Base-by-base conservation (phyloP, 495 filamentous ascomycete genomes). In the Xylaria longipes region DNA sequence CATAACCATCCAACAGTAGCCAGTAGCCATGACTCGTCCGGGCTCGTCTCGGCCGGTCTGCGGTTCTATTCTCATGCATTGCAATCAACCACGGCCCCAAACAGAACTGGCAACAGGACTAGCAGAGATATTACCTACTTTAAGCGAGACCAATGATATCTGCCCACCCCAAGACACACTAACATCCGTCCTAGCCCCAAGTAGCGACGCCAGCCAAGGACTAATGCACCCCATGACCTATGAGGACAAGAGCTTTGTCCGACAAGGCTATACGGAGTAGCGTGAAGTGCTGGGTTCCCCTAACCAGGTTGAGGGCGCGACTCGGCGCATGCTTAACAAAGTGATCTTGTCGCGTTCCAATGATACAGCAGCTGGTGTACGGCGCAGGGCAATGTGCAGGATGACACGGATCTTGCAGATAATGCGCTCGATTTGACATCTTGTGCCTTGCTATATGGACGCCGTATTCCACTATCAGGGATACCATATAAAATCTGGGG, bases 131-230 rank as follows among this genome's bases (percentile, higher is more conserved):
- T 65, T 65, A 52, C 63, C 25, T 31, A 6, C 7, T 22, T 65
- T 65, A 50, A 52, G 63, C 63, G 43, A 65, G 29, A 35, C 63
- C 43, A 65, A 65, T 66, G 45, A 66, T n/a, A 25, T 41, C 46
- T 37, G 6, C 14, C 46, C 17, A 20, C 48, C 46, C 65, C 33
- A 65, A 15, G 22, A 33, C 41, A 8, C 1, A 39, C 29, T n/a
- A 50, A 50, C 20, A 29, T 37, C 29, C 63, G 45, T 52, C 63
- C 6, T 66, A 3, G 45, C 45, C 15, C 25, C 9, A 31, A 31
- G 22, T 43, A 56, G 14, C 65, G 43, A 66, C 56, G 22, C 31
- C 27, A 27, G 65, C 46, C 64, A 50, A 54, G 39, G 33, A 52
- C 12, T 22, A n/a, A 33, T 35, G 31, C 33, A 60, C 57, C 31